These are phyloP conservation scores for Trichoderma hamatum DNA, from an alignment of 2,329 filamentous ascomycete genomes.

Conservation along the genomic window DNA sequence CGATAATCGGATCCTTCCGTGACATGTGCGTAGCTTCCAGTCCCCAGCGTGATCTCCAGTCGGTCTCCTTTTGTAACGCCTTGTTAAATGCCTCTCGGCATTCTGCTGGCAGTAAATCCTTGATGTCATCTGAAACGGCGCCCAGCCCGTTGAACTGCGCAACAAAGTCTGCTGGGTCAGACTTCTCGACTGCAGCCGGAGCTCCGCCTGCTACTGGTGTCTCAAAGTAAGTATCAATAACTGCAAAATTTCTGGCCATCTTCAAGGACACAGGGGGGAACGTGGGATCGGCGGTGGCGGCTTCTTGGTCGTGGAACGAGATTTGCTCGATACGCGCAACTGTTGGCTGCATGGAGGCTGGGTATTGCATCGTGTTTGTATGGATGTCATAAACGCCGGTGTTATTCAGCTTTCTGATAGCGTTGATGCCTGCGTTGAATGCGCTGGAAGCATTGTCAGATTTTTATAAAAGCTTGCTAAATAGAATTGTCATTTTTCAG, in stretches of 20 bases:
- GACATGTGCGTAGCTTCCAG: slow-evolving; percentile 63
- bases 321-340: slow-evolving; percentile 81
- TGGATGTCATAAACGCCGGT: slow-evolving; percentile 89
- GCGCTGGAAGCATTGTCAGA: slow-evolving; percentile 55
- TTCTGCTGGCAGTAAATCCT: slow-evolving; percentile 66
- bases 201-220: slow-evolving; percentile 53
- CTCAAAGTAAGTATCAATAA: slow-evolving; percentile 60
- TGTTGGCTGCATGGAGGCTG: slow-evolving; percentile 85
- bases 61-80: slow-evolving; percentile 64
- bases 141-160: slow-evolving; percentile 62
- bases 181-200: slow-evolving; percentile 48
- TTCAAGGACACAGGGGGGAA: slow-evolving; percentile 55
- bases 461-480: neutral
- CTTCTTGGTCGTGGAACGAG: slow-evolving; percentile 45
- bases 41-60: slow-evolving; percentile 77
- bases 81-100: slow-evolving; percentile 74
- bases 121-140: slow-evolving; percentile 66
- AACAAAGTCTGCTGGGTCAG: slow-evolving; percentile 51
- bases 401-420: slow-evolving; percentile 68
- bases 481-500: slow-evolving; percentile 22
- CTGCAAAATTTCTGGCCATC: slow-evolving; percentile 59
- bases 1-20: slow-evolving; percentile 58
- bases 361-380: slow-evolving; percentile 89
- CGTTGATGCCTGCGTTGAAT: slow-evolving; percentile 78
- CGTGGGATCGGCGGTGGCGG: slow-evolving; percentile 37